Evolutionary conservation across 2,329 filamentous ascomycete genomes (phyloP).

Genomic region (Alternaria tenuissima): DNA sequence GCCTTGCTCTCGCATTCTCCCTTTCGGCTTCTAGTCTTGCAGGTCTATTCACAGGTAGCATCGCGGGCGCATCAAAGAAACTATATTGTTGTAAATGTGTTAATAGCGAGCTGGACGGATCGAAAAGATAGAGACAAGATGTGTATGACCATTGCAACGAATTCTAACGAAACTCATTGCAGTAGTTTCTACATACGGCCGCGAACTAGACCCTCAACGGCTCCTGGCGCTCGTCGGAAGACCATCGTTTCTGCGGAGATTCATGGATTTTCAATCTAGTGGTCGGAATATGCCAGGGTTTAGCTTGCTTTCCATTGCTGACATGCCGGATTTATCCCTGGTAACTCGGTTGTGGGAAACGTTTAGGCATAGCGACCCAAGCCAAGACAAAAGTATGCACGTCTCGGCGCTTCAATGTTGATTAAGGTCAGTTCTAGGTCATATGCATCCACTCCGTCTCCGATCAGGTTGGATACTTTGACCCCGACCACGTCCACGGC

Average conservation of each 20-base stretch:
- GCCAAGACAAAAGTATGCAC: background rate
- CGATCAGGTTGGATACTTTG: background rate
- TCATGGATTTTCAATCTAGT: background rate
- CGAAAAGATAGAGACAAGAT: background rate
- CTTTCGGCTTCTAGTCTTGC: background rate
- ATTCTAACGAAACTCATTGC: background rate
- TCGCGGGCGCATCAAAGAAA: background rate
- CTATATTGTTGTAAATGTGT: background rate
- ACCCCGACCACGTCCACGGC: conserved; percentile 1
- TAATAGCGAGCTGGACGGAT: background rate
- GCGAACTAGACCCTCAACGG: background rate
- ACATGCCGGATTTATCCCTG: background rate
- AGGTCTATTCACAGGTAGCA: background rate
- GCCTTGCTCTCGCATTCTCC: background rate
- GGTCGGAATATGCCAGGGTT: background rate
- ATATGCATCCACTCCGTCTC: background rate
- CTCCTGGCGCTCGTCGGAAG: background rate
- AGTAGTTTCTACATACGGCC: background rate
- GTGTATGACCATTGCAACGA: background rate
- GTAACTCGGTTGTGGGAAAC: background rate
- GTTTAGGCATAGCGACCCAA: background rate
- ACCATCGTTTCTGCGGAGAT: background rate
- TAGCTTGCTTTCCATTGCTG: background rate
- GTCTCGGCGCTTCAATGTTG: background rate
- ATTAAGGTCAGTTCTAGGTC: background rate